Conservation (phyloP, 2,329 filamentous ascomycete genomes). For the Plectosphaerella sp. region DNA sequence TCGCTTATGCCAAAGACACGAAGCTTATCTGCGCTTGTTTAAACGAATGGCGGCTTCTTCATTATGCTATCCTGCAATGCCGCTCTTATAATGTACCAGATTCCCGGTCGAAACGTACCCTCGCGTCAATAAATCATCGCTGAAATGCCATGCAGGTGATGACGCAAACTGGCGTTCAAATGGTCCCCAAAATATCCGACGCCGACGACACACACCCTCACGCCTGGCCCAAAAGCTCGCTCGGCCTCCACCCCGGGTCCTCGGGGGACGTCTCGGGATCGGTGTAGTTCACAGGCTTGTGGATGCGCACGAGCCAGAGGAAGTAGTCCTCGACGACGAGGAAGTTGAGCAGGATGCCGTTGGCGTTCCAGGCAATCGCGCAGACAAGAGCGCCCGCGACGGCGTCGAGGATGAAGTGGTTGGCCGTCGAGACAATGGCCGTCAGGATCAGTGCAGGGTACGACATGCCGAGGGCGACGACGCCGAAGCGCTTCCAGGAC, state of each 20-base stretch:
- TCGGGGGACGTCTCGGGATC: conserved; percentile 27
- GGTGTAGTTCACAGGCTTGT: conserved; percentile 52
- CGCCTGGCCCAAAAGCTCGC: conserved; percentile 13
- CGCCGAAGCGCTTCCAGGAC: conserved; percentile 41
- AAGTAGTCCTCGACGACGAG: conserved; percentile 65
- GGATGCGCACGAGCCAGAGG: conserved; percentile 55
- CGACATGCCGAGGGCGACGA: conserved; percentile 46
- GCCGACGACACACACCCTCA: neutral
- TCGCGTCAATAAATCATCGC: too few relatives aligned
- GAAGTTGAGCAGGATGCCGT: conserved; percentile 55
- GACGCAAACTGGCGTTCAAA: too few relatives aligned
- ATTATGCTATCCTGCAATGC: too few relatives aligned
- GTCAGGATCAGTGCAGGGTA: conserved; percentile 63
- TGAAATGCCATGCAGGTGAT: too few relatives aligned
- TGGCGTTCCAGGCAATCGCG: conserved; percentile 55
- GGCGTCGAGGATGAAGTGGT: conserved; percentile 70
- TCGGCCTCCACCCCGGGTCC: conserved; percentile 24
- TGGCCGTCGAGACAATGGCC: conserved; percentile 67
- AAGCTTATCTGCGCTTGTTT: too few relatives aligned
- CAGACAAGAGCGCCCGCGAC: conserved; percentile 65
- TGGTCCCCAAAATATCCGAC: too few relatives aligned
- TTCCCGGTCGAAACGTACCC: too few relatives aligned
- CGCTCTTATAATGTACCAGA: too few relatives aligned
- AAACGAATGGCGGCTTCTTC: too few relatives aligned
- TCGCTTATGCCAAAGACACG: too few relatives aligned